These are phyloP conservation scores for Periconia macrospinosa DNA, from an alignment of 2,329 filamentous ascomycete species.

Conservation along the genomic window DNA sequence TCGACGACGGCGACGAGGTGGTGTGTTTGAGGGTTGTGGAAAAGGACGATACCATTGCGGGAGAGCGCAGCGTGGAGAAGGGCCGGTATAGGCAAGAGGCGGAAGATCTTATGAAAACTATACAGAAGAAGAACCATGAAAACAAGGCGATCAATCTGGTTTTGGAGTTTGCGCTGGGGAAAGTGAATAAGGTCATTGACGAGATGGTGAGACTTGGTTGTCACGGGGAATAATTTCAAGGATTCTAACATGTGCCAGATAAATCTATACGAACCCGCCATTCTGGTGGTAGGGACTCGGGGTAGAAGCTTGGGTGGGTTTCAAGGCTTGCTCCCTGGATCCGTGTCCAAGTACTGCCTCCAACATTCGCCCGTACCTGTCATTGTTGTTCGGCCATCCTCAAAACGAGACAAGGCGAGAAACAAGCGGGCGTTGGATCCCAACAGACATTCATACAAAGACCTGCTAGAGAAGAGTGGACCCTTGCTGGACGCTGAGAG, in stretches of 20 bases:
- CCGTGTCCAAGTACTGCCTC: conserved; percentile 91
- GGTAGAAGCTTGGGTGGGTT: conserved; percentile 83
- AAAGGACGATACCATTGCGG: conserved; percentile 72
- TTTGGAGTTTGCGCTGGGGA: conserved; percentile 85
- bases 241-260: conserved; percentile 60
- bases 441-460: conserved; percentile 72
- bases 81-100: conserved; percentile 77
- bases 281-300: conserved; percentile 86
- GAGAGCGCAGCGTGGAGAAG: conserved; percentile 62
- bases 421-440: conserved; percentile 79
- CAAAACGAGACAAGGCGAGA: conserved; percentile 88
- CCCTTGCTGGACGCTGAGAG: conserved; percentile 54
- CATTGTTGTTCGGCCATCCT: conserved; percentile 84
- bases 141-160: conserved; percentile 84
- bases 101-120: conserved; percentile 70
- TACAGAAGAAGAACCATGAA: conserved; percentile 77
- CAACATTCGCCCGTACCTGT: conserved; percentile 93
- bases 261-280: conserved; percentile 85
- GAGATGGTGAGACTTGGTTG: conserved; percentile 69
- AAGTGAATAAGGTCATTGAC: conserved; percentile 87
- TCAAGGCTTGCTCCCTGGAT: conserved; percentile 83
- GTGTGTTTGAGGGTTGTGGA: conserved; percentile 88
- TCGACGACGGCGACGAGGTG: conserved; percentile 91
- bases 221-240: neutral
- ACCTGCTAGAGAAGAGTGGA: conserved; percentile 71